These are phyloP conservation scores for Globisporangium okanoganense DNA, from an alignment of 352 stramenopile species.

Conservation along the genomic window DNA sequence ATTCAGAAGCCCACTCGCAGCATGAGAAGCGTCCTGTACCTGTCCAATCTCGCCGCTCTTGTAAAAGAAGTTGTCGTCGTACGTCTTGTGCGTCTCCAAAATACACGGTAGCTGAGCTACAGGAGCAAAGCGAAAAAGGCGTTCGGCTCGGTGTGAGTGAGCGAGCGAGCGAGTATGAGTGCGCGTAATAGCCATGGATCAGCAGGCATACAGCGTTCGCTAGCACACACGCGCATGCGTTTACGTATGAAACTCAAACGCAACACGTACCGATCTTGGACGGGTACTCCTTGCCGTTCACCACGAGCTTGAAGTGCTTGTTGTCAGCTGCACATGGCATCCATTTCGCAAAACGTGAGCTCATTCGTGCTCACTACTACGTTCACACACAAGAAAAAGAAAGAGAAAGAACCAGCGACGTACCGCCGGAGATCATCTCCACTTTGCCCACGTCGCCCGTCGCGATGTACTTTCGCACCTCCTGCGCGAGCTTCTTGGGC, in stretches of 20 bases:
- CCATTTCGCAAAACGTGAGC: conserved; percentile 1
- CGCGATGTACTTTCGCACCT: conserved; percentile 65
- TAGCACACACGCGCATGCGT: not conserved
- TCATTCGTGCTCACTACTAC: not conserved
- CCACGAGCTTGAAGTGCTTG: conserved; percentile 76
- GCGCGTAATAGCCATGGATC: not conserved
- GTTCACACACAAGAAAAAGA: not conserved
- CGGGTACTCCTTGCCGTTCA: conserved; percentile 75
- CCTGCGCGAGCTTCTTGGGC: conserved; percentile 71
- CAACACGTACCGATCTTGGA: conserved; percentile 60
- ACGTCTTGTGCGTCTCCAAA: conserved; percentile 88
- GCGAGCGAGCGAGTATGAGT: not conserved
- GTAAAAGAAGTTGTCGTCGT: conserved; percentile 88
- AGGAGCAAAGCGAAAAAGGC: not conserved
- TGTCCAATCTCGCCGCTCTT: conserved; percentile 87
- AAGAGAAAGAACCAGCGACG: not conserved
- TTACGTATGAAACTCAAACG: not conserved
- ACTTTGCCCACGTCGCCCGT: conserved; percentile 58
- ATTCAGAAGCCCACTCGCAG: not conserved
- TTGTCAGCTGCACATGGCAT: conserved; percentile 60
- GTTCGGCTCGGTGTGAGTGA: conserved; percentile 6
- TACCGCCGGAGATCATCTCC: conserved; percentile 75
- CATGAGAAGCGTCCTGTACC: conserved; percentile 20
- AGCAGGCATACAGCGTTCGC: not conserved
- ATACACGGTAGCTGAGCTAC: conserved; percentile 82